Evolutionary conservation across 768 basidiomycete genomes (phyloP).

Genomic region (Butyriboletus loyo): DNA sequence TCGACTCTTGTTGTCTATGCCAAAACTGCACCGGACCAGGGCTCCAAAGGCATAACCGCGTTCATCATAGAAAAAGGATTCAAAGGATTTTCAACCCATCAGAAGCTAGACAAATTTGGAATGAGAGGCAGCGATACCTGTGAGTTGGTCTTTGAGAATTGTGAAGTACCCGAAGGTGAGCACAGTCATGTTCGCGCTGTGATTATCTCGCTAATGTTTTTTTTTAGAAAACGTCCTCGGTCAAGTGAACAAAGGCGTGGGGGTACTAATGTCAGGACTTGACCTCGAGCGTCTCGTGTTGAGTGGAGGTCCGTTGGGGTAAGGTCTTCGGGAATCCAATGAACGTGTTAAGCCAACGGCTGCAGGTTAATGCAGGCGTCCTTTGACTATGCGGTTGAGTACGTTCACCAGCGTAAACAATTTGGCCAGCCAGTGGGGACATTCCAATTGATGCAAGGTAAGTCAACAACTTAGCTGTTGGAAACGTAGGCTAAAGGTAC

Average conservation of each 20-base stretch:
- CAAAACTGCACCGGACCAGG: slow-evolving; percentile 73
- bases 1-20: slow-evolving; percentile 93
- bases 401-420: slow-evolving; percentile 91
- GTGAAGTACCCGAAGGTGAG: slow-evolving; percentile 82
- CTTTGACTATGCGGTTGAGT: slow-evolving; percentile 83
- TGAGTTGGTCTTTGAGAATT: slow-evolving; percentile 89
- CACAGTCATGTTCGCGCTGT: background rate
- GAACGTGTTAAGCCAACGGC: slow-evolving; percentile 3
- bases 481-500: background rate
- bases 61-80: slow-evolving; percentile 86
- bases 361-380: slow-evolving; percentile 87
- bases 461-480: slow-evolving; percentile 3
- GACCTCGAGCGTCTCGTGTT: slow-evolving; percentile 91
- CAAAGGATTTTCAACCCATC: slow-evolving; percentile 82
- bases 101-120: slow-evolving; percentile 92
- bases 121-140: slow-evolving; percentile 97
- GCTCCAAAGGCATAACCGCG: slow-evolving; percentile 86
- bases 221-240: slow-evolving; percentile 79
- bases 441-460: slow-evolving; percentile 96
- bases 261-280: slow-evolving; percentile 91
- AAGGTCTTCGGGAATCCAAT: slow-evolving; percentile 13
- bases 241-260: slow-evolving; percentile 70
- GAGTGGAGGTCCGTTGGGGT: slow-evolving; percentile 91
- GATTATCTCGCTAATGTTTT: background rate
- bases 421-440: slow-evolving; percentile 85